These are phyloP conservation scores for Santalum album DNA, from an alignment of 164 flowering plant genomes.

Conservation along the genomic window DNA sequence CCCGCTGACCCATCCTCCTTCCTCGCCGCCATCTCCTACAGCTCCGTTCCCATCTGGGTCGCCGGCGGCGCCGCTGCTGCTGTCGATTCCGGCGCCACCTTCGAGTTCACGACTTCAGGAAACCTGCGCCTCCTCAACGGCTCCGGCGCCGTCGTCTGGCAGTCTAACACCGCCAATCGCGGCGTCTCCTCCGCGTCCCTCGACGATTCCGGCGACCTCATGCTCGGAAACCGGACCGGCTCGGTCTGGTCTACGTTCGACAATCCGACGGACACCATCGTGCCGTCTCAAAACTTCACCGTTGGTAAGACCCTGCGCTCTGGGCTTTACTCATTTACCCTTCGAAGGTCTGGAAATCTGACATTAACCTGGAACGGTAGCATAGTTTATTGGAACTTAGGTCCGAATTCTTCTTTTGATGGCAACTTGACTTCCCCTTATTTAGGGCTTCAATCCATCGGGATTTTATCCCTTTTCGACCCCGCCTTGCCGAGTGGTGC, in stretches of 20 bases:
- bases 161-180: constrained; percentile 27
- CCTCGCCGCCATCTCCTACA: constrained; percentile 29
- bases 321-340: constrained; percentile 39
- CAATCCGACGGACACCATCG: constrained; percentile 45
- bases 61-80: constrained; percentile 18
- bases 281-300: constrained; percentile 38
- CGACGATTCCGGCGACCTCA: constrained; percentile 38
- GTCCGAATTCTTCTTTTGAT: constrained; percentile 28
- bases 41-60: constrained; percentile 36
- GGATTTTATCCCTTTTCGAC: constrained; percentile 48
- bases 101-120: constrained; percentile 30
- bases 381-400: constrained; percentile 30
- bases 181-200: constrained; percentile 33
- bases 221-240: constrained; percentile 23
- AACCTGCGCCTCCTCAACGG: constrained; percentile 27
- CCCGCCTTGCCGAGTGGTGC: constrained; percentile 14
- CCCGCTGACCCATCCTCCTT: constrained; percentile 8
- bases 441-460: constrained; percentile 36
- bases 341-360: constrained; percentile 29
- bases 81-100: constrained; percentile 32
- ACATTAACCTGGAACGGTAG: constrained; percentile 37
- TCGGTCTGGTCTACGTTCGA: constrained; percentile 49
- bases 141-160: constrained; percentile 32
- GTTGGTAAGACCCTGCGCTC: constrained; percentile 17
- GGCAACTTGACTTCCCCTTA: constrained; percentile 35